These are phyloP conservation scores for Fusarium azukiicola DNA, from an alignment of 2,329 filamentous ascomycete genomes.

Conservation along the genomic window DNA sequence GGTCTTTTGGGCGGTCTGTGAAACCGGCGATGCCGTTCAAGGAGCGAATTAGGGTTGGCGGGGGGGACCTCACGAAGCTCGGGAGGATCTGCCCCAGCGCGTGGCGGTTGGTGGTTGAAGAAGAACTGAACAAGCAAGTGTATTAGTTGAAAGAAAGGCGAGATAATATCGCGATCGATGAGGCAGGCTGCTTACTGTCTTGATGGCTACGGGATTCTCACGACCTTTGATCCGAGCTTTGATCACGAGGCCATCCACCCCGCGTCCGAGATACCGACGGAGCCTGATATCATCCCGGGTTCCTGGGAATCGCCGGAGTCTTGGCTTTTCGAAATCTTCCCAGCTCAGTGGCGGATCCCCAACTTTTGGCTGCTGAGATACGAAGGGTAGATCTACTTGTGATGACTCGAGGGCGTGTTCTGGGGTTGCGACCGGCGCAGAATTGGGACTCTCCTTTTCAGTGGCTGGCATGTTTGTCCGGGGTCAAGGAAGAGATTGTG, in stretches of 20 bases:
- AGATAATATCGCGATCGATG: no score
- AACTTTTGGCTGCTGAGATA: background rate
- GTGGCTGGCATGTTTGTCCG: no score
- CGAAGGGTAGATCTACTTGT: background rate
- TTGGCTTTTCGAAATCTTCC: background rate
- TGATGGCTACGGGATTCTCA: background rate
- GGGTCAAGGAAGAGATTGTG: no score
- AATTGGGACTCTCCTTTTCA: background rate
- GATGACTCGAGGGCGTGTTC: background rate
- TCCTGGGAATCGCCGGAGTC: conserved; percentile 4
- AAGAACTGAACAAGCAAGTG: background rate
- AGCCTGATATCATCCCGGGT: background rate
- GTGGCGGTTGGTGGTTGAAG: background rate
- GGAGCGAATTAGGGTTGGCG: background rate
- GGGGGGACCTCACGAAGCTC: background rate
- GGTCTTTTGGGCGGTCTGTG: background rate
- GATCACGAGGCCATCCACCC: background rate
- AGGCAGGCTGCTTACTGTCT: background rate
- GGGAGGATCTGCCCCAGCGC: background rate
- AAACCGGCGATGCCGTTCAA: background rate
- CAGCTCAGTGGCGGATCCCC: background rate
- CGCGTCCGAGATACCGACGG: background rate
- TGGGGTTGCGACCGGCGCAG: background rate
- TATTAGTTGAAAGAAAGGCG: background rate
- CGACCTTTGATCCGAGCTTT: background rate